Percentiles rank a stretch among this genome's conserved stretches.
Conservation (phyloP, 495 filamentous ascomycete species). For the Neurospora sp. region DNA sequence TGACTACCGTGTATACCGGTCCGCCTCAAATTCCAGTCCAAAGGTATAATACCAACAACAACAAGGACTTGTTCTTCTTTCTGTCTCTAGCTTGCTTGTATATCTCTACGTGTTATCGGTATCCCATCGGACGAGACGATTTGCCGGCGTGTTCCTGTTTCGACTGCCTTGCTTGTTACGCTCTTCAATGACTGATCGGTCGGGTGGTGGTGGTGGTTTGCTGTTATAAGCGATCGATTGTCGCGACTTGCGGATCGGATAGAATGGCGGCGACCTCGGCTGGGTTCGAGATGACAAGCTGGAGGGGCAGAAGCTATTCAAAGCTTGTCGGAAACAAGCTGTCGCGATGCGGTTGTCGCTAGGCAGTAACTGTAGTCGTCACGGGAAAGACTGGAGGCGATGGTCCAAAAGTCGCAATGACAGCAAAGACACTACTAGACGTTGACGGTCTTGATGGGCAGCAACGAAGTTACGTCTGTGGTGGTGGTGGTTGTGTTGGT, state of each 20-base stretch:
- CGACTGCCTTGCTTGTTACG: too few relatives aligned
- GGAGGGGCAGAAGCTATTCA: neutral
- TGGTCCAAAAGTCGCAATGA: constrained; percentile 13
- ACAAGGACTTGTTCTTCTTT: neutral
- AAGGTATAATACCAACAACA: constrained; percentile 2
- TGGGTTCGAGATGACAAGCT: neutral
- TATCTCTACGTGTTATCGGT: neutral
- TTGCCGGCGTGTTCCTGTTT: neutral
- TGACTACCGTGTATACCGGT: neutral
- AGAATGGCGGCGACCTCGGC: neutral
- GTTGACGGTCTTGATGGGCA: constrained; percentile 17
- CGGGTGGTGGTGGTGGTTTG: neutral
- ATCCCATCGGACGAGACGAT: neutral
- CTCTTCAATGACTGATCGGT: neutral
- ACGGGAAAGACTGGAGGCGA: constrained; percentile 5
- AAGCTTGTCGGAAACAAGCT: neutral
- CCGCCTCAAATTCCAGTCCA: constrained; percentile 9
- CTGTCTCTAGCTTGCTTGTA: neutral
- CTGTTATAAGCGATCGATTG: neutral
- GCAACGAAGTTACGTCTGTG: constrained; percentile 11
- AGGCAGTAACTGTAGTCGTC: constrained; percentile 7
- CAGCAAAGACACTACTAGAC: neutral
- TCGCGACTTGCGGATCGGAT: neutral
- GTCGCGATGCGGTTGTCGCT: constrained; percentile 1
- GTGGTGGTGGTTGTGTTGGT: constrained; percentile 4